A percentile compares a stretch with the other conserved stretches of the same genome.
Evolutionary conservation across 345 rosid genomes (phyloP).

Genomic region (Syzygium aqueum): DNA sequence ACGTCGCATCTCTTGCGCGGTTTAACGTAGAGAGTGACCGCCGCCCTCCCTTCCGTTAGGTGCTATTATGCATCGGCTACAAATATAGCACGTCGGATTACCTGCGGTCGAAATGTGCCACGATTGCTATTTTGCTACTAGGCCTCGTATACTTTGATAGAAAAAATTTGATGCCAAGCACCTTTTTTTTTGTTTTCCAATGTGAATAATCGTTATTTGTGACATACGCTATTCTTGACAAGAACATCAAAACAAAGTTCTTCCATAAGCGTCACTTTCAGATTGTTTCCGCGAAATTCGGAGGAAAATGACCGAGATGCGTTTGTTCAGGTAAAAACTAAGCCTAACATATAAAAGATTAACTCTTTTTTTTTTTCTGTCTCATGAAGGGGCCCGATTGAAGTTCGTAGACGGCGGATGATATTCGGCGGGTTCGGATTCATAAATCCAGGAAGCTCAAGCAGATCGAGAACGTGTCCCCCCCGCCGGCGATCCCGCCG

Average conservation of each 20-base stretch:
- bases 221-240: background rate
- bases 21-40: background rate
- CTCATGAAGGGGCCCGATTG: background rate
- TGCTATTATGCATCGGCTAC: background rate
- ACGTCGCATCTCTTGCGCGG: rapidly evolving
- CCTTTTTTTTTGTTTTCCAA: background rate
- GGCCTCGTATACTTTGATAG: background rate
- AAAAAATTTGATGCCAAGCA: background rate
- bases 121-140: background rate
- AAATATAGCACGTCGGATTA: background rate
- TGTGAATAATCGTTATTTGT: background rate
- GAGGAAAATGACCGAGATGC: background rate
- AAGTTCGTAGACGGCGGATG: background rate
- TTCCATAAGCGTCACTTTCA: background rate
- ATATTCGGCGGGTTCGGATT: background rate
- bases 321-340: background rate
- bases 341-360: background rate
- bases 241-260: background rate
- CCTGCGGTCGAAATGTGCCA: background rate
- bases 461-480: background rate
- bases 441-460: background rate
- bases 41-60: background rate
- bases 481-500: background rate
- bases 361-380: background rate
- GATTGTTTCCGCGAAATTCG: background rate